phyloP scores from a whole-genome alignment of 179 eudicot species.

The Kewa caespitosa region DNA sequence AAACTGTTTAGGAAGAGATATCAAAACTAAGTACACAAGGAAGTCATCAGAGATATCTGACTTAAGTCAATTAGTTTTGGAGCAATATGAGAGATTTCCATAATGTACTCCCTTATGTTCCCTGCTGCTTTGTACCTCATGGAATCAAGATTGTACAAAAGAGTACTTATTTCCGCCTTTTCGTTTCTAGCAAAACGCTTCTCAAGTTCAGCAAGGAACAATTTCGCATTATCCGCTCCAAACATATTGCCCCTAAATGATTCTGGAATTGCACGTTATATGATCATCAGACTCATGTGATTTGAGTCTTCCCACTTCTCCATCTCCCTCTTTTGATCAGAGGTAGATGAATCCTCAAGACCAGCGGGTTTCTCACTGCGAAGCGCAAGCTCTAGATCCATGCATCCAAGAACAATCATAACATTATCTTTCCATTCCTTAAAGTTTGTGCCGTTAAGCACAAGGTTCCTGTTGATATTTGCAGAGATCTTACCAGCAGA shows the following conservation, averaged over 20 bases:
- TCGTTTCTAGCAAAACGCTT: background rate
- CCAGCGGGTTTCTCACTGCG: background rate
- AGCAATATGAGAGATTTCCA: background rate
- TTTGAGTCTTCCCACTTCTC: no score
- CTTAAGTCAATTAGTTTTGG: background rate
- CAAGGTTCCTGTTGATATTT: no score
- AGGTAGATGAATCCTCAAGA: no score
- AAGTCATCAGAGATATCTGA: background rate
- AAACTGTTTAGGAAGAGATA: background rate
- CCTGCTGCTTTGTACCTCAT: background rate
- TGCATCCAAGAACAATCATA: conserved; percentile 4
- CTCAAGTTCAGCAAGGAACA: background rate
- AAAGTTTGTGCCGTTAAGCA: no score
- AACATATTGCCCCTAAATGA: background rate
- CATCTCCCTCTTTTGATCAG: no score
- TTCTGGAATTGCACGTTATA: background rate
- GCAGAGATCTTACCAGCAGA: no score
- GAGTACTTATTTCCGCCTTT: background rate
- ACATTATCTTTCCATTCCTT: no score
- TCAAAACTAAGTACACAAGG: background rate
- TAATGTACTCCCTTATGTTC: background rate
- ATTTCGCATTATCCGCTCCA: background rate
- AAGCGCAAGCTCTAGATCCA: background rate
- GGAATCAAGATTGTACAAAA: background rate
- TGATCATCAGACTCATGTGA: background rate